Percentiles rank a stretch among this genome's conserved stretches.
phyloP scores from a whole-genome alignment of 257 asterid species.

The Solanum appendiculatum region DNA sequence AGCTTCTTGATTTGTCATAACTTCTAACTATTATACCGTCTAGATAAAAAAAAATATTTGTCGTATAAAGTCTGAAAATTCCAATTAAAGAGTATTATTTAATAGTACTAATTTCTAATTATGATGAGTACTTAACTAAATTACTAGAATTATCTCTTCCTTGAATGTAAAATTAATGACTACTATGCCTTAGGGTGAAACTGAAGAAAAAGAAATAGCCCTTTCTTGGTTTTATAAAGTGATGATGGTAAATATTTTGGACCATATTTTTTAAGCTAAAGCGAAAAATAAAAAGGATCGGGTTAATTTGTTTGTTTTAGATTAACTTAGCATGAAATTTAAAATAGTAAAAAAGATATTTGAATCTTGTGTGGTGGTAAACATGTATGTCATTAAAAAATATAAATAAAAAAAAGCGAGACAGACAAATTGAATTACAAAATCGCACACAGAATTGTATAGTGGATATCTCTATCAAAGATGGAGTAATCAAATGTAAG shows the following conservation, averaged over 20 bases:
- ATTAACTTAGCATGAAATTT: too few relatives aligned
- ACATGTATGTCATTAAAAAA: background rate
- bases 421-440: background rate
- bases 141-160: background rate
- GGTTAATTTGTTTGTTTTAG: too few relatives aligned
- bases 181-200: background rate
- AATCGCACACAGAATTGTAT: background rate
- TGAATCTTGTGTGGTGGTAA: fast-evolving
- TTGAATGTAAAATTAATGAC: too few relatives aligned
- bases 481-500: background rate
- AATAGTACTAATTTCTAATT: background rate
- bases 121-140: background rate
- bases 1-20: background rate
- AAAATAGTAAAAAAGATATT: background rate
- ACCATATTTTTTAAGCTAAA: too few relatives aligned
- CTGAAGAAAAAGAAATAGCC: too few relatives aligned
- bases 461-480: background rate
- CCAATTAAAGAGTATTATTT: background rate
- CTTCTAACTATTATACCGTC: background rate
- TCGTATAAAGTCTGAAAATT: background rate
- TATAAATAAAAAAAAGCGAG: too few relatives aligned
- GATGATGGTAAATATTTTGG: too few relatives aligned
- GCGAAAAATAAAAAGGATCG: too few relatives aligned
- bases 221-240: too few relatives aligned
- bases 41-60: background rate